These are phyloP conservation scores for Salix arbutifolia DNA, from an alignment of 345 rosid species.

Conservation along the genomic window DNA sequence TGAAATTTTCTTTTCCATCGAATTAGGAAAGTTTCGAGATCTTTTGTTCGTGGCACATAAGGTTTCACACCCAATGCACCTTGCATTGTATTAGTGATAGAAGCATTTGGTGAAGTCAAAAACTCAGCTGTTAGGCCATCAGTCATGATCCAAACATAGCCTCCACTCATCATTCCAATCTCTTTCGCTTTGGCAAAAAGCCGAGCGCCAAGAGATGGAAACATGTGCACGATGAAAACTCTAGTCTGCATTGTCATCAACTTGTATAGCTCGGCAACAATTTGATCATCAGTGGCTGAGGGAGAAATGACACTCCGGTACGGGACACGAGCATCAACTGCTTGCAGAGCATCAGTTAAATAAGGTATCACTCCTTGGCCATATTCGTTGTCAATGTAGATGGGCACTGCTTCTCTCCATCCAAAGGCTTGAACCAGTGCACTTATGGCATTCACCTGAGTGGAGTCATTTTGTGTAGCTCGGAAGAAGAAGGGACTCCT, in stretches of 20 bases:
- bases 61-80: constrained; percentile 44
- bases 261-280: constrained; percentile 43
- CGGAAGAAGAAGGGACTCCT: constrained; percentile 9
- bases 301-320: constrained; percentile 42
- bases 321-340: constrained; percentile 37
- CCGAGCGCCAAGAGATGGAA: constrained; percentile 28
- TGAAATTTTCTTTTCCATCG: constrained; percentile 27
- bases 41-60: constrained; percentile 19
- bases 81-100: constrained; percentile 31
- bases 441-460: constrained; percentile 11
- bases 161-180: constrained; percentile 64
- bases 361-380: constrained; percentile 49
- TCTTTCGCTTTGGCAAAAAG: constrained; percentile 42
- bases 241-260: constrained; percentile 46
- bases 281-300: constrained; percentile 39
- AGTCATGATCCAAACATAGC: constrained; percentile 71
- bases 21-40: constrained; percentile 10
- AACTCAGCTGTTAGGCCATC: constrained; percentile 51
- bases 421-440: constrained; percentile 2
- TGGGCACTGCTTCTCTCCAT: constrained; percentile 53
- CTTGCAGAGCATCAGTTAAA: constrained; percentile 43
- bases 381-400: constrained; percentile 41
- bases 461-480: constrained; percentile 7
- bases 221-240: constrained; percentile 53
- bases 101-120: constrained; percentile 31